Base-by-base conservation (phyloP, 2,329 filamentous ascomycete genomes). In the Fusarium heterosporum region DNA sequence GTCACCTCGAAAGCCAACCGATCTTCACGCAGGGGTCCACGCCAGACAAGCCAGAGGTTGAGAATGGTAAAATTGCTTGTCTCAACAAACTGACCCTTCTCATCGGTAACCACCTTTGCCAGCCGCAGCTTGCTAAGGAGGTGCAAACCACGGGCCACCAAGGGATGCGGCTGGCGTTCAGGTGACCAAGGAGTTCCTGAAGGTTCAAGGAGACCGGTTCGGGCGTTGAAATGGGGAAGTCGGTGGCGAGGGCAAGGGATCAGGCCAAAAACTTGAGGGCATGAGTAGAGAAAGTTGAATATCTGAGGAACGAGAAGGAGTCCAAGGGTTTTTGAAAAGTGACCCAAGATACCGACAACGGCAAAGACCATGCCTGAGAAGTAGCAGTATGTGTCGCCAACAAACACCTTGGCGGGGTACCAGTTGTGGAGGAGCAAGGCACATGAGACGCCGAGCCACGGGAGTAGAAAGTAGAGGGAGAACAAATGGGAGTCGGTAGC, bases 361-460 rank as follows among this genome's bases (percentile, higher is more conserved):
- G 95, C 96, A 77, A 99, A 99, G 38, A 98, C 92, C 93, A 99
- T 99, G 70, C 96, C 96, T 1, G 96, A 96, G 78, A 99, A 97
- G 81, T 99, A 99, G 85, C 96, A 99, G 85, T 98, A 99, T 6
- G 96, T 99, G 79, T 99, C 96, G 55, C 96, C 96, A 11, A 98
- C 95, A 75, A 99, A 99, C 11, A 98, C 96, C 73, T 89, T 90
- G 25, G 95, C 93, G 0, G 96, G 96, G 76, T 93, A 99, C 92
- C 93, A 96, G 79, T 99, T 99, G 82, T 99, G 94, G 76, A 81
- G 88, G 74, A 96, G 87, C 16, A 99, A 85, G 10, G 96, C 96
- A 49, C 91, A 79, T 9, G 93, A 97, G 53, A 97, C 96, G 48
- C 93, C 96, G 61, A 98, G 86, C 83, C 98, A 98, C 16, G 96